These are phyloP conservation scores for Tuber magnatum DNA, from an alignment of 495 filamentous ascomycete species.

Conservation along the genomic window DNA sequence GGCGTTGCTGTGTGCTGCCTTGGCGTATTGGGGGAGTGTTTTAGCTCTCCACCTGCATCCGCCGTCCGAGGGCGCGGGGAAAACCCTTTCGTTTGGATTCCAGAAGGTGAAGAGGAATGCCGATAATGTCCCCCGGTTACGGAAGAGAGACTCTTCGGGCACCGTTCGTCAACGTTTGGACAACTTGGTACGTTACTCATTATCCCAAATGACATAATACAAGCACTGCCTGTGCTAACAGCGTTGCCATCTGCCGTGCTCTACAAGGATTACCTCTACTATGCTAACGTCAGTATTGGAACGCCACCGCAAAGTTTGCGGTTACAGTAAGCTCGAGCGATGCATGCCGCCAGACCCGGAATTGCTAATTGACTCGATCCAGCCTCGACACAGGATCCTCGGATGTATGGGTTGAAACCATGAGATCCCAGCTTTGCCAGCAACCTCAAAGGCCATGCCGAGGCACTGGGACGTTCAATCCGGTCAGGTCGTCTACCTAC, in stretches of 20 bases:
- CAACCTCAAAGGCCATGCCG: constrained; percentile 47
- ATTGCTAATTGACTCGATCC: constrained; percentile 4
- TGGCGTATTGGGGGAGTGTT: constrained; percentile 12
- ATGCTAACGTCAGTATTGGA: constrained; percentile 63
- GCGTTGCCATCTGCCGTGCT: background rate
- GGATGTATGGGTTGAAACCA: constrained; percentile 80
- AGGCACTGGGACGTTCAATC: constrained; percentile 58
- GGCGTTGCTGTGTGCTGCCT: constrained; percentile 11
- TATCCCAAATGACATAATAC: background rate
- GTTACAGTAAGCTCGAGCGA: constrained; percentile 46
- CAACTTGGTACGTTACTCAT: constrained; percentile 28
- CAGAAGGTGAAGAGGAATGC: constrained; percentile 38
- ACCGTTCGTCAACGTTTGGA: constrained; percentile 36
- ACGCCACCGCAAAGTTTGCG: constrained; percentile 60
- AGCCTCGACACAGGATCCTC: constrained; percentile 75
- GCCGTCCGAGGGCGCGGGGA: constrained; percentile 17
- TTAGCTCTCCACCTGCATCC: constrained; percentile 20
- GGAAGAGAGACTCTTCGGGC: constrained; percentile 17
- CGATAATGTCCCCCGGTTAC: constrained; percentile 30
- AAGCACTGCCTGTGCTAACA: background rate
- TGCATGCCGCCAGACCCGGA: background rate
- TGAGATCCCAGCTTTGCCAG: constrained; percentile 55
- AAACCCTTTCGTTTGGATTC: constrained; percentile 35
- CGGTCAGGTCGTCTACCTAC: constrained; percentile 77
- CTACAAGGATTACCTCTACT: constrained; percentile 60